These are phyloP conservation scores for Aspergillus tanneri DNA, from an alignment of 2,329 filamentous ascomycete species.

Conservation along the genomic window DNA sequence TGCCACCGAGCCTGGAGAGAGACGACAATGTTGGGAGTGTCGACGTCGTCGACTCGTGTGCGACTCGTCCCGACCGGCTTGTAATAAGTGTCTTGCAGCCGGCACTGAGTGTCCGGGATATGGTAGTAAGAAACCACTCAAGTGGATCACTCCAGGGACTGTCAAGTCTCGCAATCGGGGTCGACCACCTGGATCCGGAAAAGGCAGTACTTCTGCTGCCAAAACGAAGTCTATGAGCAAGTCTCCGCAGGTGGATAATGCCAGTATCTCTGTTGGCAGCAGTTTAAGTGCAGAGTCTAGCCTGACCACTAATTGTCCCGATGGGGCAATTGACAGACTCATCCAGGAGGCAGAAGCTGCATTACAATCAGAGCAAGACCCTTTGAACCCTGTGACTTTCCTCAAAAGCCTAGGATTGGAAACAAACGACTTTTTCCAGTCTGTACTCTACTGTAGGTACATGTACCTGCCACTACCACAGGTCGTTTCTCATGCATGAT, in stretches of 20 bases:
- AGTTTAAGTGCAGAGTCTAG: not conserved
- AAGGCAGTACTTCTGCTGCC: not conserved
- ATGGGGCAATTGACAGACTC: not conserved
- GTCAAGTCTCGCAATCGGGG: constrained; percentile 1
- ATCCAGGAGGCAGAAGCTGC: not conserved
- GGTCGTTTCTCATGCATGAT: not conserved
- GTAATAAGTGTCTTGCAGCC: constrained; percentile 7
- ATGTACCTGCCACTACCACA: not conserved
- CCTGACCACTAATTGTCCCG: not conserved
- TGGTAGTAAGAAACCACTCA: constrained; percentile 10
- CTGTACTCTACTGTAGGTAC: constrained; percentile 8
- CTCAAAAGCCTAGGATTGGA: not conserved
- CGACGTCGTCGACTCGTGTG: constrained; percentile 11
- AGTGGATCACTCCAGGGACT: constrained; percentile 6
- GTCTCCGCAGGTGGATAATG: not conserved
- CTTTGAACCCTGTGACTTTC: not conserved
- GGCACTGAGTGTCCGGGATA: constrained; percentile 11
- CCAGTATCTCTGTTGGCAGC: not conserved
- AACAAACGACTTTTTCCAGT: not conserved
- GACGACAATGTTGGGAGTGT: constrained; percentile 12
- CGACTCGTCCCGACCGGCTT: constrained; percentile 5
- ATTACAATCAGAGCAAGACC: too few relatives aligned
- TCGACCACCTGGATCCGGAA: not conserved
- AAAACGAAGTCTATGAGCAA: not conserved
- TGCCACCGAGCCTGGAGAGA: not conserved